A percentile compares a stretch with the other conserved stretches of the same genome.
These are phyloP conservation scores for Mentha longifolia DNA, from an alignment of 257 asterid species.

Conservation along the genomic window DNA sequence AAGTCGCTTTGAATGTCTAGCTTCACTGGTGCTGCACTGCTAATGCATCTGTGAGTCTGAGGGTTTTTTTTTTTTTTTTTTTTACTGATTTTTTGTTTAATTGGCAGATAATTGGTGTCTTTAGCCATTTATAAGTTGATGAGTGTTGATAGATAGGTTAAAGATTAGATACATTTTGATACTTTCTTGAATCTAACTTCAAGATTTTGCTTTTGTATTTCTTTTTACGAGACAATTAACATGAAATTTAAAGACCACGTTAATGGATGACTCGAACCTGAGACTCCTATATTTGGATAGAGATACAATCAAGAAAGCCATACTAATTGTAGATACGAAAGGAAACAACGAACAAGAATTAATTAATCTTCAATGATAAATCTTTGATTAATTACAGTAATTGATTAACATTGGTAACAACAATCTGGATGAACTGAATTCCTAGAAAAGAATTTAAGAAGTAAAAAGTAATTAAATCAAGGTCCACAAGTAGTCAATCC, in stretches of 20 bases:
- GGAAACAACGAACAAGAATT: neutral
- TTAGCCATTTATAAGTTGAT: neutral
- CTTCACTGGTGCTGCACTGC: slow-evolving; percentile 15
- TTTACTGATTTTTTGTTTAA: neutral
- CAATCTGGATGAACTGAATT: too few species aligned
- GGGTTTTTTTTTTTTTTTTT: neutral
- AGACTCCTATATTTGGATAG: neutral
- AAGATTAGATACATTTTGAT: neutral
- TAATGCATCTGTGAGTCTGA: neutral
- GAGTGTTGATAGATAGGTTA: slow-evolving; percentile 11
- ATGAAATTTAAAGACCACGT: too few species aligned
- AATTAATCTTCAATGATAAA: too few species aligned
- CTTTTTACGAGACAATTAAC: too few species aligned
- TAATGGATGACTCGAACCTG: too few species aligned
- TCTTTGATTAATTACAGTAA: too few species aligned
- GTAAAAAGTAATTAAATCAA: neutral
- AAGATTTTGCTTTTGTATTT: neutral
- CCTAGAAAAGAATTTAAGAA: too few species aligned
- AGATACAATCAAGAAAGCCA: too few species aligned
- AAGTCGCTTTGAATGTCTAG: slow-evolving; percentile 29
- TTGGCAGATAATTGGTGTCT: neutral
- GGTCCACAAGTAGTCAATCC: neutral
- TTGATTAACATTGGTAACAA: too few species aligned
- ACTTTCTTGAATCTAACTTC: neutral
- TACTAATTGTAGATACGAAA: too few species aligned